Evolutionary conservation across 179 eudicot species (phyloP).

Genomic region (Amaranthus tricolor): DNA sequence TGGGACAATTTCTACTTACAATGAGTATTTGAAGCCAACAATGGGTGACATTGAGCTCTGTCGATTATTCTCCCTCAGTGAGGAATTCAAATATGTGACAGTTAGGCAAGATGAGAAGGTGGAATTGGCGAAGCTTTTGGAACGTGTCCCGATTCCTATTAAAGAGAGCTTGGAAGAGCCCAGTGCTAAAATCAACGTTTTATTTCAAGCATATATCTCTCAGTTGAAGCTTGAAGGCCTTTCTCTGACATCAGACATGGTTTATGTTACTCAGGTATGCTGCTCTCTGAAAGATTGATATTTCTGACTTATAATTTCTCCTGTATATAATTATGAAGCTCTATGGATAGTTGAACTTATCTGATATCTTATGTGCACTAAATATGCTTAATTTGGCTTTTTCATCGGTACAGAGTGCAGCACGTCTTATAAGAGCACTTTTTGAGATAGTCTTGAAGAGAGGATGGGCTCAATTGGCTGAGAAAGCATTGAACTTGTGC

Average conservation of each 20-base stretch:
- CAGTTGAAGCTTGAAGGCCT: slow-evolving; percentile 92
- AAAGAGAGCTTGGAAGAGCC: slow-evolving; percentile 97
- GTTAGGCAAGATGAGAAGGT: slow-evolving; percentile 95
- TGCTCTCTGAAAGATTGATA: slow-evolving; percentile 1
- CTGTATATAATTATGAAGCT: slow-evolving; percentile 19
- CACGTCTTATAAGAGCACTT: slow-evolving; percentile 79
- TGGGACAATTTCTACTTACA: slow-evolving; percentile 84
- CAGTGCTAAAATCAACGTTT: slow-evolving; percentile 93
- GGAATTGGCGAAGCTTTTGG: slow-evolving; percentile 88
- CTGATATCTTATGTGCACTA: neutral
- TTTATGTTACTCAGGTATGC: slow-evolving; percentile 82
- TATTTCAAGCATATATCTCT: slow-evolving; percentile 93
- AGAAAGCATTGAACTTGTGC: slow-evolving; percentile 85
- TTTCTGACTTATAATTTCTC: slow-evolving; percentile 13
- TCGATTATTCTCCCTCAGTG: slow-evolving; percentile 90
- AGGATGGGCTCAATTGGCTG: slow-evolving; percentile 92
- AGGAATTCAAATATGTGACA: slow-evolving; percentile 89
- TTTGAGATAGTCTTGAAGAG: slow-evolving; percentile 81
- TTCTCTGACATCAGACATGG: slow-evolving; percentile 93
- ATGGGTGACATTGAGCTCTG: slow-evolving; percentile 99
- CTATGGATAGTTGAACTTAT: neutral
- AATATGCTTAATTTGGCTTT: neutral
- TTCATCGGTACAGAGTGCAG: slow-evolving; percentile 67
- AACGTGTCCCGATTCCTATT: slow-evolving; percentile 83
- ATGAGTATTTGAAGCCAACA: slow-evolving; percentile 91